These are phyloP conservation scores for Starmerella scarabaei DNA, from an alignment of 805 yeast species.

Conservation along the genomic window DNA sequence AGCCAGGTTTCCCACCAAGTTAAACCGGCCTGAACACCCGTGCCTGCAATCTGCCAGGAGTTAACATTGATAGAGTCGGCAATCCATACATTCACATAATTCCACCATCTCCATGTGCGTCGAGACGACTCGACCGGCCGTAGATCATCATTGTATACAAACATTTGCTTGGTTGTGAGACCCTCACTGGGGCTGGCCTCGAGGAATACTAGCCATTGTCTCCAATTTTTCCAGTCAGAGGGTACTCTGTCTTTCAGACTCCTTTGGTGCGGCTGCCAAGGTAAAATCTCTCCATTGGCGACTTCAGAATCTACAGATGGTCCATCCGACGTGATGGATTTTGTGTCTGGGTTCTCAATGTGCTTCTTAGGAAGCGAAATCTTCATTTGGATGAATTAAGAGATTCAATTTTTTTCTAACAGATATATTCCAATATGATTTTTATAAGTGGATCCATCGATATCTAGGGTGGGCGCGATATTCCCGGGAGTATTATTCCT, in stretches of 20 bases:
- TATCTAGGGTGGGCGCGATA: no score
- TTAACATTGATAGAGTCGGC: conserved; percentile 83
- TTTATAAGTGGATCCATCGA: no score
- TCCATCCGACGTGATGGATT: neutral
- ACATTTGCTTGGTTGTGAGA: conserved; percentile 46
- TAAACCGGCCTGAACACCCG: conserved; percentile 65
- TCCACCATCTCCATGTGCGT: conserved; percentile 77
- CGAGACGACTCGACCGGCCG: conserved; percentile 37
- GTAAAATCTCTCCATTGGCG: neutral
- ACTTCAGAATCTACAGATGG: neutral
- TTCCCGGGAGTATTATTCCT: no score
- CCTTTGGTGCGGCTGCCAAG: conserved; percentile 5
- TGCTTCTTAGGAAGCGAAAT: neutral
- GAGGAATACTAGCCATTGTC: conserved; percentile 13
- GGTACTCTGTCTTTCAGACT: conserved; percentile 4
- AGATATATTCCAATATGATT: no score
- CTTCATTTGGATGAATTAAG: neutral
- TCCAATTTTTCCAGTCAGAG: conserved; percentile 6
- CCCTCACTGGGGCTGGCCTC: conserved; percentile 28
- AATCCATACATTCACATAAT: conserved; percentile 70
- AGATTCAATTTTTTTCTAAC: no score
- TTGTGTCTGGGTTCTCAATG: neutral
- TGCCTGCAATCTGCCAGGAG: conserved; percentile 84
- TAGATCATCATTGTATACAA: conserved; percentile 60
- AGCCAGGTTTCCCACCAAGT: conserved; percentile 90